These are phyloP conservation scores for Globisporangium megalacanthum DNA, from an alignment of 352 stramenopile genomes.

Conservation along the genomic window DNA sequence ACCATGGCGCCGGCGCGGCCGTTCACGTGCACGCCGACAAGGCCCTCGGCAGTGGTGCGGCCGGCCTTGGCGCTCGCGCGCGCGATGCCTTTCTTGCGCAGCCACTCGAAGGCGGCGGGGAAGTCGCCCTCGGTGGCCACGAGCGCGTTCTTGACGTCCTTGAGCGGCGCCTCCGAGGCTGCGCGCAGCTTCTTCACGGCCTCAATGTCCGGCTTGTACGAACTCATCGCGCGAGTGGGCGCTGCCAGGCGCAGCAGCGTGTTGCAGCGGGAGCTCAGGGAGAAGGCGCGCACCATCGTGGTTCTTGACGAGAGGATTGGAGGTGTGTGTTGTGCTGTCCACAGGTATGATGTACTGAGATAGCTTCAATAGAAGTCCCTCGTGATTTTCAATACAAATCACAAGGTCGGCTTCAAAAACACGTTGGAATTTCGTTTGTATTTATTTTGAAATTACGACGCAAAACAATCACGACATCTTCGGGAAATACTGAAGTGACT, in stretches of 20 bases:
- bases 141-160: slow-evolving; percentile 88
- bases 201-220: slow-evolving; percentile 80
- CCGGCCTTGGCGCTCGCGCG: slow-evolving; percentile 74
- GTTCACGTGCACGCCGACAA: slow-evolving; percentile 68
- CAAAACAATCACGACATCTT: neutral
- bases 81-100: slow-evolving; percentile 86
- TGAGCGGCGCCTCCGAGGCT: slow-evolving; percentile 81
- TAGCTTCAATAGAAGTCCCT: no score
- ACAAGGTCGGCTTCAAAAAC: neutral
- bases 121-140: slow-evolving; percentile 77
- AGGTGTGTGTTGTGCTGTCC: neutral
- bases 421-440: neutral
- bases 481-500: no score
- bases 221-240: slow-evolving; percentile 36
- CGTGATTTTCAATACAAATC: neutral
- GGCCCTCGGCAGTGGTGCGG: slow-evolving; percentile 70
- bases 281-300: slow-evolving; percentile 12
- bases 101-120: slow-evolving; percentile 80
- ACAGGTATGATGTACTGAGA: neutral
- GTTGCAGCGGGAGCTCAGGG: slow-evolving; percentile 4
- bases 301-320: neutral
- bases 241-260: slow-evolving; percentile 9
- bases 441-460: no score
- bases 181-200: slow-evolving; percentile 87
- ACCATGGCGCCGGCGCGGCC: slow-evolving; percentile 84